Evolutionary conservation across 257 asterid genomes (phyloP).

Genomic region (Mentha longifolia): DNA sequence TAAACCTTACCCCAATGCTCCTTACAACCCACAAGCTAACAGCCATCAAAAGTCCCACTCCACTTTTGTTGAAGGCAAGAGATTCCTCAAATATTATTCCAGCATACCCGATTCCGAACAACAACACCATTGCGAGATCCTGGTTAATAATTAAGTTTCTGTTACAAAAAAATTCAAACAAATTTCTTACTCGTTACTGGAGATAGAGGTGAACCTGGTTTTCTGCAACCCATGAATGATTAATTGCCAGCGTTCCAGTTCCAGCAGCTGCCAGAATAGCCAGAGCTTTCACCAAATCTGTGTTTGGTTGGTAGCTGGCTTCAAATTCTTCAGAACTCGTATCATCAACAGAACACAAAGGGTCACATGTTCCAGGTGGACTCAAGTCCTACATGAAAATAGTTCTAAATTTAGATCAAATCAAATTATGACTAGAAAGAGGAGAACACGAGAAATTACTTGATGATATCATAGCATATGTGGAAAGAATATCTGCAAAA

Average conservation of each 20-base stretch:
- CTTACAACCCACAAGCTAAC: conserved; percentile 92
- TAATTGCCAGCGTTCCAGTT: conserved; percentile 82
- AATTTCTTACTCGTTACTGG: background rate
- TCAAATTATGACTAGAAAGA: background rate
- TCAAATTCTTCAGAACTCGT: conserved; percentile 73
- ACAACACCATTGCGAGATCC: conserved; percentile 91
- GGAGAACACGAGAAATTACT: background rate
- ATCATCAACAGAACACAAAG: conserved; percentile 91
- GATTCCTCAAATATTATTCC: conserved; percentile 97
- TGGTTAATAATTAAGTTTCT: conserved; percentile 41
- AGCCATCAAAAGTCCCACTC: conserved; percentile 97
- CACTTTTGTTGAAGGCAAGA: conserved; percentile 97
- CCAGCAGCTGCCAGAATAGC: conserved; percentile 89
- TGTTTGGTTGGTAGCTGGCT: conserved; percentile 78
- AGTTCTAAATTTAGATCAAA: conserved; percentile 17
- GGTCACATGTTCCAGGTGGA: conserved; percentile 85
- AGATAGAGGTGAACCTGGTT: conserved; percentile 67
- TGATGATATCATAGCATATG: conserved; percentile 4
- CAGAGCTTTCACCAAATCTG: conserved; percentile 83
- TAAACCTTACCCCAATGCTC: conserved; percentile 84
- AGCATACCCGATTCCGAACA: conserved; percentile 90
- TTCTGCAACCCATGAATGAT: conserved; percentile 95
- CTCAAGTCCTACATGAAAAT: conserved; percentile 43
- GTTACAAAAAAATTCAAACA: conserved; percentile 3
- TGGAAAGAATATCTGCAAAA: background rate